Evolutionary conservation across 257 asterid species (phyloP).

Genomic region (Solanum pinnatisectum): DNA sequence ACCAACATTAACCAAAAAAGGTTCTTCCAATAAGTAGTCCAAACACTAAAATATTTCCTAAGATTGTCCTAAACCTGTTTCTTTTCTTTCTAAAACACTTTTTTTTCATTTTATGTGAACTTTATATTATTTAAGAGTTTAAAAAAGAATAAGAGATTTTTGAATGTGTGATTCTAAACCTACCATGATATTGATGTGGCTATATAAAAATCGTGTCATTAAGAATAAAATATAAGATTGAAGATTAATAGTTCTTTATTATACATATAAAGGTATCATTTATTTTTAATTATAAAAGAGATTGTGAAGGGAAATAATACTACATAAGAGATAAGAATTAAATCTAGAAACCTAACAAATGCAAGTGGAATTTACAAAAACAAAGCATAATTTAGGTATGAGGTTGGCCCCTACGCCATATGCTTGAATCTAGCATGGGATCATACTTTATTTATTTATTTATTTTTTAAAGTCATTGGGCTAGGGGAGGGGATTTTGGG

Average conservation of each 20-base stretch:
- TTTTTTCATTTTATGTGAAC: background rate
- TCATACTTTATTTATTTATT: background rate
- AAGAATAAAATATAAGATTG: background rate
- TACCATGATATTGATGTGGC: background rate
- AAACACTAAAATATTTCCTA: background rate
- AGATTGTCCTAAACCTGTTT: background rate
- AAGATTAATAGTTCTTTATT: background rate
- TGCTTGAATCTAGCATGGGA: background rate
- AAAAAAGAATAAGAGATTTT: background rate
- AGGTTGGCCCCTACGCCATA: background rate
- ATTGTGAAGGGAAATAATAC: background rate
- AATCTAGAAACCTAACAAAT: background rate
- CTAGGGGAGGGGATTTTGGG: background rate
- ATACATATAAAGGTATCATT: background rate
- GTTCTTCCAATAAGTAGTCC: background rate
- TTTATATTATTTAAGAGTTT: background rate
- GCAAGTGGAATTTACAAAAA: background rate
- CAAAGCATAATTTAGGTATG: background rate
- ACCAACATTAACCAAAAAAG: background rate
- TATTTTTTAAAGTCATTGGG: background rate
- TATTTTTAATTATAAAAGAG: background rate
- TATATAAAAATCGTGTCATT: background rate
- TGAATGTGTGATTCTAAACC: background rate
- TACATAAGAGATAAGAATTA: background rate
- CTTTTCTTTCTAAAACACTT: background rate